phyloP scores from a whole-genome alignment of 2,329 filamentous ascomycete genomes.

The Tothia fuscella region DNA sequence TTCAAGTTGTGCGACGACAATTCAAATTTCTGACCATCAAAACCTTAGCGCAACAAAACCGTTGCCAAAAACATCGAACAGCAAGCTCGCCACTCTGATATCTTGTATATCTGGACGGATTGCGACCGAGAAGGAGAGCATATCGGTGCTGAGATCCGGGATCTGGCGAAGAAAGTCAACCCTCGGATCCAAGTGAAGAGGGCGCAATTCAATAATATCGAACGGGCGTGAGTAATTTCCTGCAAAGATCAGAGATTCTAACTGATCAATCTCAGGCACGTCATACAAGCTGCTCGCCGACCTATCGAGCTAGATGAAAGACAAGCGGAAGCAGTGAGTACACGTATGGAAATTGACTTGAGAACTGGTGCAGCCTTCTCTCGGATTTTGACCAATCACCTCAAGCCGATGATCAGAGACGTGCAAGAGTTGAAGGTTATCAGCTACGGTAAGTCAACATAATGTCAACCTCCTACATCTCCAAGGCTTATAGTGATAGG shows the following conservation, averaged over 20 bases:
- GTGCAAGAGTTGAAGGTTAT: constrained; percentile 49
- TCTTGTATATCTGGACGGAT: constrained; percentile 95
- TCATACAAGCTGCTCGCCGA: constrained; percentile 68
- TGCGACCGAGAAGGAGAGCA: constrained; percentile 96
- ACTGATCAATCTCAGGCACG: constrained; percentile 47
- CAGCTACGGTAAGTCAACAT: constrained; percentile 57
- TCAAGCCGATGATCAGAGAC: constrained; percentile 57
- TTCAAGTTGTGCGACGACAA: constrained; percentile 6
- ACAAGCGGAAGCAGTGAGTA: constrained; percentile 76
- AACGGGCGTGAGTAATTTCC: constrained; percentile 54
- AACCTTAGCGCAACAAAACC: constrained; percentile 42
- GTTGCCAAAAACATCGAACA: constrained; percentile 77
- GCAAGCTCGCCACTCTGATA: constrained; percentile 60
- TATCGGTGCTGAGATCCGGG: constrained; percentile 82
- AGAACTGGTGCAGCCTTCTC: constrained; percentile 88
- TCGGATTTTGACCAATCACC: constrained; percentile 66
- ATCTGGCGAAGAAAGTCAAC: constrained; percentile 67
- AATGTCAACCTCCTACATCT: constrained; percentile 15
- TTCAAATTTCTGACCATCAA: neutral
- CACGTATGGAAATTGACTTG: constrained; percentile 84
- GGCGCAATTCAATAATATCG: constrained; percentile 91
- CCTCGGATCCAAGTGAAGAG: constrained; percentile 64
- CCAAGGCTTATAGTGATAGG: constrained; percentile 32
- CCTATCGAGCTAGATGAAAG: constrained; percentile 70
- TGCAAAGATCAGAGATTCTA: neutral